Evolutionary conservation across 2,329 filamentous ascomycete genomes (phyloP), one percentile per base, ranked within the genome.

Genomic region (Fusarium ramigenum): DNA sequence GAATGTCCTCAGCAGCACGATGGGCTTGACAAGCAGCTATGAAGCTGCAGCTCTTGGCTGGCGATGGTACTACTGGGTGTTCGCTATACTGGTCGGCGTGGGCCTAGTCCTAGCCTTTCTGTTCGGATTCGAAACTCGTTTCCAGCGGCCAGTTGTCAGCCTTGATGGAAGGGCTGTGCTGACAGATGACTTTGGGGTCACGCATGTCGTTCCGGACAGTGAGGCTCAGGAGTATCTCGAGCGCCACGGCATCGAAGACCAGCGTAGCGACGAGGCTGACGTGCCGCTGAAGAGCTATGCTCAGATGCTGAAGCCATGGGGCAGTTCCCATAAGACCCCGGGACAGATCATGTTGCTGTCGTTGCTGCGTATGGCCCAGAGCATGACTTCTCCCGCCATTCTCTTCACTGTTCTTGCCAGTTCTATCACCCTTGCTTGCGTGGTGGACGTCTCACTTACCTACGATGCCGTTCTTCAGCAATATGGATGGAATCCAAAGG

Each of bases 191-290:
- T 58, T 58, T 49, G 40, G 54, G 0, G 40, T 58, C 19, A 58
- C 54, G 0, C 30, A 47, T n/a, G 32, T 58, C 0, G 54, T 58
- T 9, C 54, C 54, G 0, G 54, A 58, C 5, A 32, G 21, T 2
- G 39, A 58, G 19, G 54, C 54, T 10, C 54, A 58, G 18, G 54
- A 36, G 25, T 58, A 47, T 18, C 30, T 49, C 5, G 54, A 47
- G 40, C 54, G 54, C 8, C 54, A 57, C 3, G 40, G 30, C 0
- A 57, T 57, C 0, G 54, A 57, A 0, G 30, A 19, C 1, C 54
- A 36, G 15, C 30, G 5, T 2, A n/a, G 8, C 5, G 40, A 28
- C 0, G 54, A 34, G 1, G 1, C 0, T 4, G 4, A 9, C 1
- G 40, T 49, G 1, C 23, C 40, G 0, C 14, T 9, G 15, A 58